phyloP scores from a whole-genome alignment of 2,329 filamentous ascomycete species.

The Alternaria metachromatica region DNA sequence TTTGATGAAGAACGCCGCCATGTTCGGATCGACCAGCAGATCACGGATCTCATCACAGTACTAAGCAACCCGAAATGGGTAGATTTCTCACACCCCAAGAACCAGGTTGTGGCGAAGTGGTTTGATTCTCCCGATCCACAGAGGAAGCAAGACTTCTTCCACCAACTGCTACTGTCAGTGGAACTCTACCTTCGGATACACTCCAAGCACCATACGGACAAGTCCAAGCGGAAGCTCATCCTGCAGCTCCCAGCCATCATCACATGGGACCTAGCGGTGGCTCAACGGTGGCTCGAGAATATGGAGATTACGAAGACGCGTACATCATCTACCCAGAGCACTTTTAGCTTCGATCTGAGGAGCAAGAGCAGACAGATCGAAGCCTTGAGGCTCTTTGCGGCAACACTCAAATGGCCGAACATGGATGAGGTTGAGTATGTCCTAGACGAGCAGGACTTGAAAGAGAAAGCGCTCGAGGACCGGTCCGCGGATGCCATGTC shows the following conservation, averaged over 20 bases:
- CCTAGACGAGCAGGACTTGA: constrained; percentile 64
- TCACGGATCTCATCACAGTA: constrained; percentile 73
- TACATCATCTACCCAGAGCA: constrained; percentile 50
- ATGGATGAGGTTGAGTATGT: constrained; percentile 68
- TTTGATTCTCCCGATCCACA: constrained; percentile 66
- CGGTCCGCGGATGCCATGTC: constrained; percentile 77
- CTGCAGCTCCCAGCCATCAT: constrained; percentile 72
- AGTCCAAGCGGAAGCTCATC: constrained; percentile 69
- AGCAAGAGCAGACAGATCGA: constrained; percentile 72
- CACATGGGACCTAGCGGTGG: constrained; percentile 75
- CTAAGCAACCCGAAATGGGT: constrained; percentile 74
- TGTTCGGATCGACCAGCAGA: constrained; percentile 70
- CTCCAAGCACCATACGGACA: constrained; percentile 65
- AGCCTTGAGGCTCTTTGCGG: constrained; percentile 71
- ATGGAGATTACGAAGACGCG: constrained; percentile 69
- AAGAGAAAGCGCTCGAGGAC: constrained; percentile 57
- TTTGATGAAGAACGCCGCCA: constrained; percentile 62
- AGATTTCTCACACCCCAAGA: constrained; percentile 72
- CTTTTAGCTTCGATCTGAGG: constrained; percentile 68
- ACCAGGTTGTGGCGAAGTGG: constrained; percentile 76
- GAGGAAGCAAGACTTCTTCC: constrained; percentile 72
- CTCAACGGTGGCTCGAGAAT: constrained; percentile 74
- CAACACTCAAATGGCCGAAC: constrained; percentile 79
- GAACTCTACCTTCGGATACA: constrained; percentile 76
- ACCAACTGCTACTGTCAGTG: constrained; percentile 75